A percentile compares a stretch with the other conserved stretches of the same genome.
Conservation (phyloP, 2,329 filamentous ascomycete species). For the Leptographium radiaticola region DNA sequence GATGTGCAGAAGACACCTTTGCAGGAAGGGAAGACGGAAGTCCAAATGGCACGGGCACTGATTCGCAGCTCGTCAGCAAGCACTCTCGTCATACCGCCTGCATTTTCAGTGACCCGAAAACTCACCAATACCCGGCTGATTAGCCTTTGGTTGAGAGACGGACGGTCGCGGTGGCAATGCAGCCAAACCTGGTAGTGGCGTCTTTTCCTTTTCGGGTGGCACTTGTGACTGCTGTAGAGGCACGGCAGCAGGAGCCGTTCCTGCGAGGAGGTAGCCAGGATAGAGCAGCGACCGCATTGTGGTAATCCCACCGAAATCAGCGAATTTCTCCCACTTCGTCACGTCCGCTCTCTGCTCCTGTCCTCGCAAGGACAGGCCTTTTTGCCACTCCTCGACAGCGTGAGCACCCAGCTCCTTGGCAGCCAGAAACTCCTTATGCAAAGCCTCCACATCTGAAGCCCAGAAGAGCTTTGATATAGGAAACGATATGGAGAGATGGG, state of each 20-base stretch:
- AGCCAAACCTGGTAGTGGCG: background rate
- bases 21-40: background rate
- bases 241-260: no score
- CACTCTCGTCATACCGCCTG: no score
- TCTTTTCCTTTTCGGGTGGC: background rate
- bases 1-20: background rate
- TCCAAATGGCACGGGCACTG: background rate
- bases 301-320: slow-evolving; percentile 28
- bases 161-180: background rate
- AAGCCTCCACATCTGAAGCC: slow-evolving; percentile 45
- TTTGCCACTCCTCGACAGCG: slow-evolving; percentile 64
- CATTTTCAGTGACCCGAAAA: background rate
- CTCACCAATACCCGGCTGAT: background rate
- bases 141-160: background rate
- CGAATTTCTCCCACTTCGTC: slow-evolving; percentile 65
- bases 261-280: slow-evolving; percentile 9
- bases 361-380: slow-evolving; percentile 55
- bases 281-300: slow-evolving; percentile 23
- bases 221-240: background rate
- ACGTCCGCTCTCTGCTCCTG: slow-evolving; percentile 46
- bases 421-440: slow-evolving; percentile 48
- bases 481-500: slow-evolving; percentile 29
- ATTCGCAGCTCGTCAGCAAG: background rate
- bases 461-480: slow-evolving; percentile 55
- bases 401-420: slow-evolving; percentile 55